Evolutionary conservation across 805 yeast species (phyloP), one percentile per base, ranked within the genome.

Genomic region (Cyberlindnera maclurae): DNA sequence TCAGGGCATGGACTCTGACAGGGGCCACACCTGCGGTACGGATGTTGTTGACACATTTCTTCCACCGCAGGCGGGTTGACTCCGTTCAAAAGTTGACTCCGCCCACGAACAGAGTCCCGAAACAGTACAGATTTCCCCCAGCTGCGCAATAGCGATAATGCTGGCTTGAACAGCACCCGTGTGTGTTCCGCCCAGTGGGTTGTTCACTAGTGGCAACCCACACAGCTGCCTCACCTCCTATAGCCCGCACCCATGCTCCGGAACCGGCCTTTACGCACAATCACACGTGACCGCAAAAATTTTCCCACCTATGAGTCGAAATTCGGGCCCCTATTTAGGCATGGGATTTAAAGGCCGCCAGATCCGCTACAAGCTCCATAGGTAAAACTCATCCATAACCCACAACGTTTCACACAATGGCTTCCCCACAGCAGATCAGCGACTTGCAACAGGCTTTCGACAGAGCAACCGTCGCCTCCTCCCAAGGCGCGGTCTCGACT

Each of bases 401-500:
- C 24, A 20, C 24, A 5, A 20, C 5, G 8, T 20, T 20, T 20
- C 24, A 20, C 24, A 37, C 37, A 49, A 82, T 82, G 90, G 61
- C 82, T 16, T 64, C 78, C 30, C 84, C 86, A 38, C 79, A 78
- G 61, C 81, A 81, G 58, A 82, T 82, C 50, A 59, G 67, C 37
- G 65, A 67, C 45, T 55, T 75, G 39, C 75, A 76, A 44, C 62
- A 71, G 40, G 59, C 78, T 12, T 78, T 82, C 54, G 72, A 77
- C 55, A 65, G 79, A 27, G 67, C 79, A 54, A 65, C 69, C 43
- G 55, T 77, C 45, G 70, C 77, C 17, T 65, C 71, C 13, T 74
- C 82, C 12, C 74, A 82, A 39, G 76, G 80, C 55, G 85, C 82
- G 8, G 94, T 84, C 44, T 80, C 89, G 7, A 81, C 90, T 20